These are phyloP conservation scores for Cercospora beticola DNA, from an alignment of 2,329 filamentous ascomycete genomes.

Conservation along the genomic window DNA sequence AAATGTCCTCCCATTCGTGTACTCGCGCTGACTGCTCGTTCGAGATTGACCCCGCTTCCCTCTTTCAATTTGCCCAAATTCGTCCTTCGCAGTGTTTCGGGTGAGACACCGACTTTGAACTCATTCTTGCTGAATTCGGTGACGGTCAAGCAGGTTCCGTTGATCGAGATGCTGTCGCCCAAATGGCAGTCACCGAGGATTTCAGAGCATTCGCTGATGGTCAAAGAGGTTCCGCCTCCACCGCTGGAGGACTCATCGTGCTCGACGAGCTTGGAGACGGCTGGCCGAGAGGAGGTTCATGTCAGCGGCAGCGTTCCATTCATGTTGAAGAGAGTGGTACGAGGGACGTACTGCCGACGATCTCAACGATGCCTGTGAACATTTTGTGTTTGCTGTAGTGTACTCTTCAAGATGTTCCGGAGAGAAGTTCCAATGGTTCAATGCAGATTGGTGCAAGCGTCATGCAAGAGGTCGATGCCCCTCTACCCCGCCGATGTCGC, in stretches of 20 bases:
- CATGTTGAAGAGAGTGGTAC: no score
- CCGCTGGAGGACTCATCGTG: constrained; percentile 70
- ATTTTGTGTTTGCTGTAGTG: constrained; percentile 63
- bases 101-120: constrained; percentile 92
- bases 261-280: constrained; percentile 75
- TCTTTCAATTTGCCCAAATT: constrained; percentile 76
- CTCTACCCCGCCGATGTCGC: constrained; percentile 4
- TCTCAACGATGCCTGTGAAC: constrained; percentile 95
- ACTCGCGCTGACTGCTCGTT: constrained; percentile 84
- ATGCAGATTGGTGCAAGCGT: constrained; percentile 14
- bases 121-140: constrained; percentile 62
- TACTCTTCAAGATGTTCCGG: background rate
- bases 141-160: constrained; percentile 94
- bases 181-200: constrained; percentile 81
- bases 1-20: constrained; percentile 98
- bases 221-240: constrained; percentile 83
- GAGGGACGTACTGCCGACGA: constrained; percentile 74
- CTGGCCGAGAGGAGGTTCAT: constrained; percentile 50
- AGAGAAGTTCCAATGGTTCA: constrained; percentile 3
- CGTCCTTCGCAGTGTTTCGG: constrained; percentile 92
- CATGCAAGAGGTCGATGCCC: constrained; percentile 4
- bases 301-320: constrained; percentile 38
- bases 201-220: constrained; percentile 70
- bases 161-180: constrained; percentile 92
- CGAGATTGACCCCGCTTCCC: constrained; percentile 78